These are phyloP conservation scores for Eucommia ulmoides DNA, from an alignment of 257 asterid genomes.

Conservation along the genomic window DNA sequence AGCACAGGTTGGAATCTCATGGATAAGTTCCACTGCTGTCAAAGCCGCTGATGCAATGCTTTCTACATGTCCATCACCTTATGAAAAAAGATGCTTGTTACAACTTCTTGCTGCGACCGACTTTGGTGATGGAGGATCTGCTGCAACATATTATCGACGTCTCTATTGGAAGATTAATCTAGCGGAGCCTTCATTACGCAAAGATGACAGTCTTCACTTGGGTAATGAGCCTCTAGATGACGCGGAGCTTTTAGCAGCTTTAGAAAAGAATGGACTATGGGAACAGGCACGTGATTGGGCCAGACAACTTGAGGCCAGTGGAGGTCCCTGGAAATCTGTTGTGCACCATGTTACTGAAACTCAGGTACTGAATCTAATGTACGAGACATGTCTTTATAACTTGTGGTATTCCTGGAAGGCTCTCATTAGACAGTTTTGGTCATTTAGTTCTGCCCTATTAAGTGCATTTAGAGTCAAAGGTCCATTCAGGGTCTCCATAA, in stretches of 20 bases:
- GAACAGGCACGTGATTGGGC: conserved; percentile 99
- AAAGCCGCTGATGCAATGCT: conserved; percentile 95
- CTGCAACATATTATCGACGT: conserved; percentile 55
- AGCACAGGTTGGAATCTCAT: conserved; percentile 42
- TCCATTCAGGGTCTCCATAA: too few species aligned
- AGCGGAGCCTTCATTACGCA: conserved; percentile 89
- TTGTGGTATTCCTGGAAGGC: too few species aligned
- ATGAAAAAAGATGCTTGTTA: conserved; percentile 83
- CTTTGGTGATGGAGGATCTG: conserved; percentile 86
- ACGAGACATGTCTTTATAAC: too few species aligned
- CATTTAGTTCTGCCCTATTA: too few species aligned
- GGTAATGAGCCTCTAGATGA: conserved; percentile 80
- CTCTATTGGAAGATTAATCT: conserved; percentile 77
- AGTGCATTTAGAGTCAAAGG: too few species aligned
- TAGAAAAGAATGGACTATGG: conserved; percentile 82
- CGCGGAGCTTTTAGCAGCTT: conserved; percentile 66
- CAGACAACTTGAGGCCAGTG: conserved; percentile 78
- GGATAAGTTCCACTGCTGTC: conserved; percentile 66
- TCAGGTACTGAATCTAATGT: too few species aligned
- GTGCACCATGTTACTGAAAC: conserved; percentile 85
- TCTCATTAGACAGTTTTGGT: too few species aligned
- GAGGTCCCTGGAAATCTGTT: conserved; percentile 83
- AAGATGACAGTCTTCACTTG: conserved; percentile 70
- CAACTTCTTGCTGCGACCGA: conserved; percentile 84
- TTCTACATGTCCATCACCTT: conserved; percentile 73